Evolutionary conservation across 306 rosid genomes (phyloP).

Genomic region (Trifolium dubium): DNA sequence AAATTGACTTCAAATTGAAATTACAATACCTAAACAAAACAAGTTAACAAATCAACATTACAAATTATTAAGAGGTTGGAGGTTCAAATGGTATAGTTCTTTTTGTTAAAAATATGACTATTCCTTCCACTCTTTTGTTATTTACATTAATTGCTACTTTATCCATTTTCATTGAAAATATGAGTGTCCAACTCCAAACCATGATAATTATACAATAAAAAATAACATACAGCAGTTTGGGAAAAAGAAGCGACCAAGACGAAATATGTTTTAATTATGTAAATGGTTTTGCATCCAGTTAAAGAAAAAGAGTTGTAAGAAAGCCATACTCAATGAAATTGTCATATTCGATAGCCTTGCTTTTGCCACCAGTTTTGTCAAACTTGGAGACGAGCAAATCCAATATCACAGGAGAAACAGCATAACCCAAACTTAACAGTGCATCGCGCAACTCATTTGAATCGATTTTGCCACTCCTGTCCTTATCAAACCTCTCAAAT

Average conservation of each 20-base stretch:
- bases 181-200: not conserved
- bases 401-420: slow-evolving; percentile 79
- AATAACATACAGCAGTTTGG: not conserved
- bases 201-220: not conserved
- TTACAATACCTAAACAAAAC: slow-evolving; percentile 8
- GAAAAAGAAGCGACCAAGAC: not conserved
- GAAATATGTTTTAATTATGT: slow-evolving; percentile 9
- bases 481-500: slow-evolving; percentile 87
- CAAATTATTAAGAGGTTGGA: not conserved
- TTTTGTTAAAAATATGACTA: not conserved
- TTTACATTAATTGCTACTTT: not conserved
- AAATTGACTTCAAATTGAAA: not conserved
- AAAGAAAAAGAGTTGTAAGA: slow-evolving; percentile 10
- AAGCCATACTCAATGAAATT: slow-evolving; percentile 84
- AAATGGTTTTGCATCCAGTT: not conserved
- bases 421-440: slow-evolving; percentile 77
- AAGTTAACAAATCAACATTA: not conserved
- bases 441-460: slow-evolving; percentile 81
- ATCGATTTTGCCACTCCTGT: slow-evolving; percentile 92
- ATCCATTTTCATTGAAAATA: not conserved
- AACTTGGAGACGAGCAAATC: slow-evolving; percentile 92
- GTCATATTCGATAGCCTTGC: slow-evolving; percentile 86
- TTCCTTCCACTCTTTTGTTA: not conserved
- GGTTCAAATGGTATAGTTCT: not conserved
- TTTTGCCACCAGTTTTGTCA: slow-evolving; percentile 86